Base-by-base conservation (phyloP, 176 grass and related monocot species). In the Rhipidocladum racemiflorum region DNA sequence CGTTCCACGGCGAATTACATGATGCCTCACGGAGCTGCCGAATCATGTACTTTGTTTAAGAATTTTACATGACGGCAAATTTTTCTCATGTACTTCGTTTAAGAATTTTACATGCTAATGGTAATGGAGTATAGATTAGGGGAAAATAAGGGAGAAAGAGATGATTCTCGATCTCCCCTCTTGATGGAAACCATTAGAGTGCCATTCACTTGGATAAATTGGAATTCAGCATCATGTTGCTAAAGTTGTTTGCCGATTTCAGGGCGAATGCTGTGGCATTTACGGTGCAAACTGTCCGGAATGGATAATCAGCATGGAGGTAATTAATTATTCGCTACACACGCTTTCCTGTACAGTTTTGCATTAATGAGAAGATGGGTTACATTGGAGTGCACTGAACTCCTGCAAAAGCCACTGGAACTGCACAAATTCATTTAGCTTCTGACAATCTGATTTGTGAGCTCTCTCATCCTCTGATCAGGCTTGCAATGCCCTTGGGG, bases 251-350 rank as follows among this genome's bases (percentile, higher is more conserved):
- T 29, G 10, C 8, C 9, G 25, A 45, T 83, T 71, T n/a, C 88
- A 97, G 95, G 90, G 84, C 17, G 88, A 81, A 62, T 49, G 74
- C 0, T 92, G 86, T 61, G 95, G 95, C 34, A 97, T 97, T 18
- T 97, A 91, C 12, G 90, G 95, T 70, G 88, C 78, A 18, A 97
- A 97, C 45, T 93, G 86, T 77, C 75, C 95, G 21, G 90, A 97
- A 87, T 97, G 95, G 95, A 80, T 97, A 61, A 89, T 93, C 32
- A 89, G 84, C 80, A 94, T 97, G 95, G 84, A 97, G 95, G 95
- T 94, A 86, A 36, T 32, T 94, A 86, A 36, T 32, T 63, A 56
- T 1, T 24, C 32, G 0, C 3, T 69, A 10, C 17, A 9, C 24
- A 65, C 12, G 27, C 49, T 4, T 43, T 62, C 70, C 21, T 63